These are phyloP conservation scores for Stephania japonica DNA, from an alignment of 164 flowering plant species.

Conservation along the genomic window DNA sequence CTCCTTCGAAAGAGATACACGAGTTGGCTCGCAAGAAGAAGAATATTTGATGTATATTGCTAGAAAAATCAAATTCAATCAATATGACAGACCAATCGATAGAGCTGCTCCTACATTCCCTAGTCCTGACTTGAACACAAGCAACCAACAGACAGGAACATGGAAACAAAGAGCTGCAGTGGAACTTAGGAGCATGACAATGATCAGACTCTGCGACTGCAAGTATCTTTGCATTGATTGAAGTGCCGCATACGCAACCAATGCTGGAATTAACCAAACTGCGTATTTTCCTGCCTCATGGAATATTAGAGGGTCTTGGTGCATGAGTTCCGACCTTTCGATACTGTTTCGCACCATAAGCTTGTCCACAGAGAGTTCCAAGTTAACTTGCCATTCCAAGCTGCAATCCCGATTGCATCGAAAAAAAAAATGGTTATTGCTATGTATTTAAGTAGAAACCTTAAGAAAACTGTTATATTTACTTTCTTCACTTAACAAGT, in stretches of 20 bases:
- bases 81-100: conserved; percentile 34
- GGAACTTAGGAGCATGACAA: conserved; percentile 41
- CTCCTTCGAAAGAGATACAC: conserved; percentile 52
- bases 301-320: conserved; percentile 53
- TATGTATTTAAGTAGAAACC: too few species aligned
- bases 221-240: conserved; percentile 40
- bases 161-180: conserved; percentile 28
- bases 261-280: conserved; percentile 39
- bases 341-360: conserved; percentile 57
- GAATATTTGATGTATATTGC: conserved; percentile 33
- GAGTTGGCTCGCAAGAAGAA: conserved; percentile 49
- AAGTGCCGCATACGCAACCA: conserved; percentile 42
- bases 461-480: too few species aligned
- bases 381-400: conserved; percentile 50
- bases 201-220: conserved; percentile 42
- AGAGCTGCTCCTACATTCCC: conserved; percentile 42
- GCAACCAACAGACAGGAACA: conserved; percentile 44
- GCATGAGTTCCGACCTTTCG: conserved; percentile 40
- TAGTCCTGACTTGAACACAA: conserved; percentile 45
- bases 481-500: too few species aligned
- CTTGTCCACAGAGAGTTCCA: conserved; percentile 62
- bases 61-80: conserved; percentile 43
- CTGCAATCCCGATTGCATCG: conserved; percentile 21
- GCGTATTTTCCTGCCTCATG: conserved; percentile 42
- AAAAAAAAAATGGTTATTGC: not conserved